Conservation (phyloP, 805 yeast genomes). For the Pichia membranifaciens region DNA sequence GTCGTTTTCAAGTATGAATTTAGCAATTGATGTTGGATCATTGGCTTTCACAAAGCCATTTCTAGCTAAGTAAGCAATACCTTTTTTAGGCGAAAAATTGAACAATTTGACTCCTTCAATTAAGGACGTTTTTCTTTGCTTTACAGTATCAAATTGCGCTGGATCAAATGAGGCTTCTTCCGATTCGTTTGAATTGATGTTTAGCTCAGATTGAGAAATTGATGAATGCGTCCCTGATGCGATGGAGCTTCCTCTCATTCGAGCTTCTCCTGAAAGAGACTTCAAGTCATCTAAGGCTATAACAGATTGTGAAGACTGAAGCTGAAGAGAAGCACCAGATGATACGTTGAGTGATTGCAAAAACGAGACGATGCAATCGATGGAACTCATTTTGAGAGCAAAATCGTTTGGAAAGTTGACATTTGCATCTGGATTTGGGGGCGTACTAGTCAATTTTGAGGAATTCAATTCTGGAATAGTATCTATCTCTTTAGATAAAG, state of each 20-base stretch:
- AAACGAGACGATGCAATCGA: constrained; percentile 75
- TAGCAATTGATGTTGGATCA: constrained; percentile 65
- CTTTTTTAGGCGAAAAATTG: constrained; percentile 80
- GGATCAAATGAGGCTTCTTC: constrained; percentile 57
- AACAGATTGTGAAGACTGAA: not conserved
- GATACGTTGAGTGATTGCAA: constrained; percentile 76
- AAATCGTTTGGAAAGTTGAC: constrained; percentile 67
- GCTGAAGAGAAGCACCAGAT: constrained; percentile 55
- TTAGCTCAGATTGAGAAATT: constrained; percentile 20
- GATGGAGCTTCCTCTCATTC: constrained; percentile 21
- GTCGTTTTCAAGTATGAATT: constrained; percentile 58
- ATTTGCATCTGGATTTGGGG: constrained; percentile 51
- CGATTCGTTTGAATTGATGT: constrained; percentile 14
- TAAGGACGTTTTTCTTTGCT: constrained; percentile 75
- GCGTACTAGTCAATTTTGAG: constrained; percentile 48
- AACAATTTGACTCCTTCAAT: constrained; percentile 73
- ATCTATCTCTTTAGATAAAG: constrained; percentile 39
- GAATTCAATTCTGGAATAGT: constrained; percentile 72
- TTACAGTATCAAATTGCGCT: constrained; percentile 75
- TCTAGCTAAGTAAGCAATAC: constrained; percentile 55
- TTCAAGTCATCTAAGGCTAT: constrained; percentile 8
- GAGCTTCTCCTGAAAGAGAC: constrained; percentile 4
- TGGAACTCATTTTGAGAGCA: constrained; percentile 74
- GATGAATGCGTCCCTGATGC: constrained; percentile 23
- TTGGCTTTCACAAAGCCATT: constrained; percentile 58